Percentiles rank a stretch among this genome's conserved stretches.
These are phyloP conservation scores for Musa troglodytarum DNA, from an alignment of 176 grass and related monocot species.

Conservation along the genomic window DNA sequence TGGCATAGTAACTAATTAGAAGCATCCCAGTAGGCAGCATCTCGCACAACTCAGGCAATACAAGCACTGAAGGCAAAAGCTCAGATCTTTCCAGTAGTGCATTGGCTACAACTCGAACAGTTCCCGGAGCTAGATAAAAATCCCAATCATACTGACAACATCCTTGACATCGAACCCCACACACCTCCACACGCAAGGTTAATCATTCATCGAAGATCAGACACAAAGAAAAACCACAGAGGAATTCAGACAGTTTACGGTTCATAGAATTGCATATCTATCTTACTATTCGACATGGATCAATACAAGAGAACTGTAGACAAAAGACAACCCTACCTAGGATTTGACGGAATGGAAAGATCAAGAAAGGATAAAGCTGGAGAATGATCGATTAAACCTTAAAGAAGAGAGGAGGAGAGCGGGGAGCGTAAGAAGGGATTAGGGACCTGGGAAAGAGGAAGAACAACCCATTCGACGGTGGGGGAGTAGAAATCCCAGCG, in stretches of 20 bases:
- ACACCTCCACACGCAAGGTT: neutral
- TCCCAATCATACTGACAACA: neutral
- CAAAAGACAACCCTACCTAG: neutral
- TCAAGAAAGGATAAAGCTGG: no score
- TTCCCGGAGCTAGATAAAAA: neutral
- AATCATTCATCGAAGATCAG: neutral
- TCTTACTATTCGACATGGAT: neutral
- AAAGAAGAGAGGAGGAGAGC: no score
- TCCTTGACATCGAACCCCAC: neutral
- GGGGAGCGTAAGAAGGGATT: no score
- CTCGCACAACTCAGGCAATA: neutral
- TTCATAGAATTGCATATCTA: neutral
- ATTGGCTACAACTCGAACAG: neutral
- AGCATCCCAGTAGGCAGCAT: neutral
- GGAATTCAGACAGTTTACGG: neutral
- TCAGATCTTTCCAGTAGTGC: neutral
- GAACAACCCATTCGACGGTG: slow-evolving; percentile 50
- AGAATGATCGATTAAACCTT: no score
- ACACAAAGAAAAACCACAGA: neutral
- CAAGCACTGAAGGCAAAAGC: neutral
- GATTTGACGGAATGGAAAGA: neutral
- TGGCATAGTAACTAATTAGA: neutral
- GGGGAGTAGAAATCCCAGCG: no score
- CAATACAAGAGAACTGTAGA: neutral
- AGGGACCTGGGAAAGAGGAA: slow-evolving; percentile 63